Percentiles rank a stretch among this genome's conserved stretches.
phyloP scores from a whole-genome alignment of 768 basidiomycete genomes.

The Boletus reticuloceps region DNA sequence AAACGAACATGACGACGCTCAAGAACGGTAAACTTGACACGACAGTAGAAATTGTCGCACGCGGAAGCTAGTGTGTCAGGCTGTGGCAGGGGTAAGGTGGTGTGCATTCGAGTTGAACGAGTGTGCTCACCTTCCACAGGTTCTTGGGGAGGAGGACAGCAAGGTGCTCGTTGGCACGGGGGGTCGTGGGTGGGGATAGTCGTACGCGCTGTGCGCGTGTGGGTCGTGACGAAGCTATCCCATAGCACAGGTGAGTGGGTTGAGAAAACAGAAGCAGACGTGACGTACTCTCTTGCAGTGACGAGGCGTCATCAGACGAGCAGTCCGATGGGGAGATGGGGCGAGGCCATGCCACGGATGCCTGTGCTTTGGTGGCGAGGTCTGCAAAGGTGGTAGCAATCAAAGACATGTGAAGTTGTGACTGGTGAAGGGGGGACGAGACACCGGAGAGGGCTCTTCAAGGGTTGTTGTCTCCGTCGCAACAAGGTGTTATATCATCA shows the following conservation, averaged over 20 bases:
- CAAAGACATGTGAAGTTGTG: constrained; percentile 30
- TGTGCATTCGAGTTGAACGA: not conserved
- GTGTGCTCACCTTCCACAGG: constrained; percentile 66
- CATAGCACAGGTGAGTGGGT: not conserved
- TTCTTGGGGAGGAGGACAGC: constrained; percentile 67
- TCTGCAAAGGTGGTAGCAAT: constrained; percentile 24
- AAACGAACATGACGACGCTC: constrained; percentile 72
- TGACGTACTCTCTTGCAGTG: constrained; percentile 15
- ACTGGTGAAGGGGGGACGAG: constrained; percentile 2
- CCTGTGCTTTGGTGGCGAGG: constrained; percentile 28
- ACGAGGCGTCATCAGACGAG: not conserved
- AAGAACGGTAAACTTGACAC: constrained; percentile 59
- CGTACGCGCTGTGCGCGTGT: constrained; percentile 15
- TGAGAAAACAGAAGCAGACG: not conserved
- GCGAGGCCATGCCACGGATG: constrained; percentile 11
- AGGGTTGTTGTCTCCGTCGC: constrained; percentile 18
- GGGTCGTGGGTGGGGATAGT: constrained; percentile 17
- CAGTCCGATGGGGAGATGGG: not conserved
- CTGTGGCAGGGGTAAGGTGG: constrained; percentile 33
- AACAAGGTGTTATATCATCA: constrained; percentile 34
- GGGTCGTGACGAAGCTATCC: constrained; percentile 23
- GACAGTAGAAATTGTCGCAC: constrained; percentile 78
- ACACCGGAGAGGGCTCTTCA: constrained; percentile 3
- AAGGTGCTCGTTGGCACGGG: constrained; percentile 62
- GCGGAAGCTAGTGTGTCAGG: constrained; percentile 57